Conservation (phyloP, 768 basidiomycete species). For the Pisolithus microcarpus region DNA sequence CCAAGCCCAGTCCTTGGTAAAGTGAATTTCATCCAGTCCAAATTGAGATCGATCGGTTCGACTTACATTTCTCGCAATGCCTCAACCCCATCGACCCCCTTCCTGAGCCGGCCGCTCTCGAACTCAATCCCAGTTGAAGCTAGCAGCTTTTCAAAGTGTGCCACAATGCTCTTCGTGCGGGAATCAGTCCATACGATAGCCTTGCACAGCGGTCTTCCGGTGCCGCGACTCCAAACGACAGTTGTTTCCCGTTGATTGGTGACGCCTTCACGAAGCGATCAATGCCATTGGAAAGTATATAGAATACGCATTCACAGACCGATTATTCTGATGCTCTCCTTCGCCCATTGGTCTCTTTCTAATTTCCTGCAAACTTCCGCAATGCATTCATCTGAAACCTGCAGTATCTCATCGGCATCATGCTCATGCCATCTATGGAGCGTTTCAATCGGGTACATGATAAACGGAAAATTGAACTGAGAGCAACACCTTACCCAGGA, state of each 20-base stretch:
- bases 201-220: conserved; percentile 81
- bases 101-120: conserved; percentile 55
- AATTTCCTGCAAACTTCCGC: conserved; percentile 61
- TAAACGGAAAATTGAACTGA: background rate
- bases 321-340: conserved; percentile 82
- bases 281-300: conserved; percentile 1
- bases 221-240: conserved; percentile 85
- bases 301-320: conserved; percentile 43
- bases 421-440: conserved; percentile 86
- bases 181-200: conserved; percentile 97
- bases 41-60: conserved; percentile 5
- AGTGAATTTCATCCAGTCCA: background rate
- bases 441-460: background rate
- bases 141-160: conserved; percentile 70
- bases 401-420: conserved; percentile 75
- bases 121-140: conserved; percentile 69
- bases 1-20: conserved; percentile 74
- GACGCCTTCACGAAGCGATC: conserved; percentile 48
- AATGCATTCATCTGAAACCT: conserved; percentile 70
- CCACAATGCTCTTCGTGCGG: conserved; percentile 81
- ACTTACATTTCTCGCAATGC: conserved; percentile 61
- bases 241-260: conserved; percentile 98
- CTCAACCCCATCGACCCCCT: conserved; percentile 61
- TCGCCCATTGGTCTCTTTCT: conserved; percentile 68
- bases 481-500: conserved; percentile 53